Evolutionary conservation across 225 moss, liverwort and hornwort genomes (phyloP).

Genomic region (Physcomitrellopsis africana): DNA sequence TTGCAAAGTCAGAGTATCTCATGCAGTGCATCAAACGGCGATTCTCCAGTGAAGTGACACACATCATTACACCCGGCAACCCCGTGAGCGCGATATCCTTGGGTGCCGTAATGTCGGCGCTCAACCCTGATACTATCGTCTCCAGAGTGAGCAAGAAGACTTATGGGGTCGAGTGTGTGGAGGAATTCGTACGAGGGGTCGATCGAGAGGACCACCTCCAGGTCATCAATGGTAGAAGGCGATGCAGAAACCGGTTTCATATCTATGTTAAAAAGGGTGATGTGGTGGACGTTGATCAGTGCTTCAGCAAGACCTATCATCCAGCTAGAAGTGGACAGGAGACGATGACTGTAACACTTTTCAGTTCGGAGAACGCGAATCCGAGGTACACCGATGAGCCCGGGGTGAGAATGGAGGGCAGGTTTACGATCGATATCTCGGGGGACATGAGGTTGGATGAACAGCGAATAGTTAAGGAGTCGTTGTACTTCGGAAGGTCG

Average conservation of each 20-base stretch:
- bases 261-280: constrained; percentile 12
- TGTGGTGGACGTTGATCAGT: not conserved
- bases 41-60: not conserved
- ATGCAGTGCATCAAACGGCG: constrained; percentile 7
- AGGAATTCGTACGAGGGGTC: not conserved
- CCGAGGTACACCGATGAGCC: not conserved
- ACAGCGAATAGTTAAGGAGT: not conserved
- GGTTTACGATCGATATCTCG: not conserved
- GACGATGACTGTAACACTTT: not conserved
- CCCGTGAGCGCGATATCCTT: constrained; percentile 35
- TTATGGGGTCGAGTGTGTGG: constrained; percentile 14
- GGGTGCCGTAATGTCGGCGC: constrained; percentile 29
- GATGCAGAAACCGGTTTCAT: constrained; percentile 12
- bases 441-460: not conserved
- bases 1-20: constrained; percentile 20
- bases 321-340: not conserved
- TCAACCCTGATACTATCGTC: not conserved
- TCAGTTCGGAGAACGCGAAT: not conserved
- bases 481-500: not conserved
- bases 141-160: constrained; percentile 29
- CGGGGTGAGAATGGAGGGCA: not conserved
- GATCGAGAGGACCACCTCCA: constrained; percentile 6
- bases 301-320: not conserved
- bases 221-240: not conserved
- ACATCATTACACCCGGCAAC: constrained; percentile 14